These are phyloP conservation scores for Triangularia setosa DNA, from an alignment of 2,329 filamentous ascomycete species.

Conservation along the genomic window DNA sequence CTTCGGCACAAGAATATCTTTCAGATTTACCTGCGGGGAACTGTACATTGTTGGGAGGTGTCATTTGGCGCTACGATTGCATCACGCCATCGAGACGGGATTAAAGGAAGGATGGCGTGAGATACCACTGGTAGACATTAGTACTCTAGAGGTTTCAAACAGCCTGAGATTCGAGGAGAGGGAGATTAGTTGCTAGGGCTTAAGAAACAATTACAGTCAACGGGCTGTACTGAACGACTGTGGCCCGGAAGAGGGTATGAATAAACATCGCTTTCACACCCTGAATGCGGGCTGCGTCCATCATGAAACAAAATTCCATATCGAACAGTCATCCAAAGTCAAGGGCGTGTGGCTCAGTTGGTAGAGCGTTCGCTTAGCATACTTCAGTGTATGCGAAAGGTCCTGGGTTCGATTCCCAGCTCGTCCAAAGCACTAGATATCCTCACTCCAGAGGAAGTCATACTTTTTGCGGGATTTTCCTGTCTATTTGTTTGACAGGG, in stretches of 20 bases:
- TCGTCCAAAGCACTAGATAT: background rate
- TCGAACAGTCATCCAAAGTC: background rate
- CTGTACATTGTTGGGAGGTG: background rate
- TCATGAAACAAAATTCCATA: background rate
- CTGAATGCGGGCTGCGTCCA: background rate
- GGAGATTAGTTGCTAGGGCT: no score
- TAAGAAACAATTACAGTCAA: no score
- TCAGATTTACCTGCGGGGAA: background rate
- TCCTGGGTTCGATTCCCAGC: slow-evolving; percentile 9
- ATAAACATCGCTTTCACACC: background rate
- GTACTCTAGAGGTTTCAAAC: no score
- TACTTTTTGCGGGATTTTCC: background rate
- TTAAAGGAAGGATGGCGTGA: background rate
- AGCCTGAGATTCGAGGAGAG: no score
- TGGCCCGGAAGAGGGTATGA: background rate
- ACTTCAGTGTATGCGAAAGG: slow-evolving; percentile 4
- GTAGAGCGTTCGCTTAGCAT: slow-evolving; percentile 11
- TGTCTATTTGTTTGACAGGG: background rate
- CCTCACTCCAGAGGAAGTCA: background rate
- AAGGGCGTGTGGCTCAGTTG: slow-evolving; percentile 11
- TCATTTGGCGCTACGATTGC: slow-evolving; percentile 7
- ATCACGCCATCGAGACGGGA: slow-evolving; percentile 9
- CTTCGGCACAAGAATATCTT: background rate
- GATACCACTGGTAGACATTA: no score
- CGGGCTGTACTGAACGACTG: background rate